Evolutionary conservation across 139 green algal genomes (phyloP), one percentile per base, ranked within the genome.

Genomic region (Zygnema circumcarinatum): DNA sequence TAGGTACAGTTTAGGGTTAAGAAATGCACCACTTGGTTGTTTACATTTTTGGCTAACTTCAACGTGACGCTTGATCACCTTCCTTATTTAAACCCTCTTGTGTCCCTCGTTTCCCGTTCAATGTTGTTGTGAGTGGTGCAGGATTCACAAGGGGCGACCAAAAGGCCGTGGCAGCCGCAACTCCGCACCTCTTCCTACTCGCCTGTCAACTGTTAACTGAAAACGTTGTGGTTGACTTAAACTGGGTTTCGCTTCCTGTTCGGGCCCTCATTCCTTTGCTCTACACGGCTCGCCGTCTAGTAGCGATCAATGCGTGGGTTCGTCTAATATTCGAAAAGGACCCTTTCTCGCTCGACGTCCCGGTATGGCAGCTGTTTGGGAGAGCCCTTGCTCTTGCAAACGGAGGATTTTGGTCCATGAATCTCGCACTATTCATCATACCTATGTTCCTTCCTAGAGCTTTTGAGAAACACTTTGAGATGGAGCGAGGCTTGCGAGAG

Each of bases 191-290:
- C 2, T 89, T 89, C 42, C 74, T 89, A 16, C 76, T 89, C 22
- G 67, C 76, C 20, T 89, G 83, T 67, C 83, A 85, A 40, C 52
- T 89, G 29, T 53, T 89, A n/a, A 88, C 83, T 2, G 83, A 89
- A 21, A 89, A 20, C 21, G 1, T 86, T 2, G 33, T 89, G 22
- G 33, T 32, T 25, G 11, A 31, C 2, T n/a, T 75, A 20, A 3
- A 36, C 76, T 33, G 40, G 29, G 3, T 88, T 1, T 79, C 83
- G 1, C 42, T 89, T 3, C 83, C 83, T 1, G 75, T 84, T 16
- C n/a, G 83, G 1, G 69, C 42, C 11, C 69, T 89, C 1, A 52
- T 87, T 20, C 40, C 83, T 2, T 38, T 79, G 2, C 41, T 89
- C 2, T 88, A 86, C 74, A 88, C 68, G 3, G 73, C 75, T 33